phyloP scores from a whole-genome alignment of 2,329 filamentous ascomycete genomes.

The Ambrosiella beaveri region DNA sequence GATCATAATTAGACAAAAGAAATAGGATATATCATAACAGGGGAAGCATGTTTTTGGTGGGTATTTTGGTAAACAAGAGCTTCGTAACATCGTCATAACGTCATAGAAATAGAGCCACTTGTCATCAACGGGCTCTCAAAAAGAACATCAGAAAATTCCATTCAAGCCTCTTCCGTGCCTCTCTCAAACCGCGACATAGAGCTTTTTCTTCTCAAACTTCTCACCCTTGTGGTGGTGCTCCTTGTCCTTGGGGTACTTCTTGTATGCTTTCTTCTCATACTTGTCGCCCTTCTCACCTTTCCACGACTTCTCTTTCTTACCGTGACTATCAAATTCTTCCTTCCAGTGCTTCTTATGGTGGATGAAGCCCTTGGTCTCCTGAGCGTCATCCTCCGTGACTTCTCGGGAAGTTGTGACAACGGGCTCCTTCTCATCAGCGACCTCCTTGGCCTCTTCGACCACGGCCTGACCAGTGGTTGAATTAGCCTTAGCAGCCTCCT shows the following conservation, averaged over 20 bases:
- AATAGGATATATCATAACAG: no score
- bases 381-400: not conserved
- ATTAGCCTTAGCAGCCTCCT: constrained; percentile 17
- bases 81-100: not conserved
- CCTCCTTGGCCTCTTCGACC: not conserved
- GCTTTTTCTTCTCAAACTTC: constrained; percentile 1
- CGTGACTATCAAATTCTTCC: not conserved
- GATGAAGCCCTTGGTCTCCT: not conserved
- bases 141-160: no score
- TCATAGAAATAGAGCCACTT: not conserved
- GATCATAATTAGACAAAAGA: no score
- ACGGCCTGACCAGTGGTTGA: constrained; percentile 1
- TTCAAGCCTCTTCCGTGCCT: not conserved
- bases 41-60: not conserved
- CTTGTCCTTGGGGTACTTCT: not conserved
- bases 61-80: not conserved
- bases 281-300: constrained; percentile 2
- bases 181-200: not conserved
- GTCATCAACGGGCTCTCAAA: not conserved
- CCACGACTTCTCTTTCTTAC: not conserved
- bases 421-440: not conserved
- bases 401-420: not conserved
- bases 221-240: not conserved
- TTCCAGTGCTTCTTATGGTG: constrained; percentile 6
- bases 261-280: not conserved